Base-by-base conservation (phyloP, 768 basidiomycete species). In the Mycena maculata region DNA sequence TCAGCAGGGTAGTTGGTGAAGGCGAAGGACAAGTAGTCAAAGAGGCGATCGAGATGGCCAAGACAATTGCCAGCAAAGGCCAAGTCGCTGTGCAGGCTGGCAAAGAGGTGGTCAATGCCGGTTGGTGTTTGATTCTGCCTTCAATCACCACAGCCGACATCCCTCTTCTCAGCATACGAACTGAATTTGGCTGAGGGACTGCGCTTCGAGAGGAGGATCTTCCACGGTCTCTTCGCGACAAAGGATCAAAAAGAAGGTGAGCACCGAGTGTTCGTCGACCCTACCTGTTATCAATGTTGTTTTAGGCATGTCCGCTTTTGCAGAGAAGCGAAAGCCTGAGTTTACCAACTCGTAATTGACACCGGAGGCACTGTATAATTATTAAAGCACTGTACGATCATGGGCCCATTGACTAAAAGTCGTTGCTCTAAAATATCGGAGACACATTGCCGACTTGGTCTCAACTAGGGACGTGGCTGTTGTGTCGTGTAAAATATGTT, bases 71-170 rank as follows among this genome's bases (percentile, higher is more conserved):
- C 20, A 85, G 86, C 76, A 96, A 95, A 81, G 90, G 95, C 28
- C 87, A 86, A 65, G 79, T 99, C 57, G 91, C 94, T 25, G 91
- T 94, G 18, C 89, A 92, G 76, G 95, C 95, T 31, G 90, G 84
- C 36, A 99, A 99, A 81, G 97, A 99, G 79, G 94, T 92, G 4
- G 94, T 99, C 71, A 97, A 98, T 77, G 92, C 90, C 48, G 90
- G 93, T 93, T 67, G 28, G 80, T 76, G 54, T 30, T 41, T 41
- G 23, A n/a, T 27, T 16, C 22, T 23, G 22, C 49, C 36, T 16
- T 36, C 13, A 68, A 23, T 4, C 38, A 36, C 18, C 38, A 38
- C 61, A 68, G 47, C 20, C 13, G 33, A 36, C 33, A 36, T 36
- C 6, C 6, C 33, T 36, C 33, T 36, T 13, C 8, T 13, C 13